Evolutionary conservation across 2,329 filamentous ascomycete genomes (phyloP).

Genomic region (Pseudogymnoascus sp.): DNA sequence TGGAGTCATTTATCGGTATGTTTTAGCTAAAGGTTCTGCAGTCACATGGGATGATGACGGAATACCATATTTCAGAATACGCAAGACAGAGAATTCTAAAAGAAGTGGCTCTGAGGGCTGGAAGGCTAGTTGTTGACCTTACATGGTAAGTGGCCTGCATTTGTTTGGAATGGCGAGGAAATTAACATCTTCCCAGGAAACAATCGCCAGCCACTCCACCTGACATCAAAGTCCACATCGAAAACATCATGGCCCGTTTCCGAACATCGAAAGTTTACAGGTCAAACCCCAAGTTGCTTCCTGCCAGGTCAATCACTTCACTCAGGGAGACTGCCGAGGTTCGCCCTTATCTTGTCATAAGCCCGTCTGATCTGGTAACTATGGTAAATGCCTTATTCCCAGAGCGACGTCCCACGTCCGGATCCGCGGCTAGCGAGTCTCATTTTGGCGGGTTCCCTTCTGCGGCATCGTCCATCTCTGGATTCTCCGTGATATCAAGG

Average conservation of each 20-base stretch:
- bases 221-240: slow-evolving; percentile 58
- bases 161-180: slow-evolving; percentile 8
- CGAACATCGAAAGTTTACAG: slow-evolving; percentile 32
- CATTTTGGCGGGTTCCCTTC: slow-evolving; percentile 55
- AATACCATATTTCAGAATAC: slow-evolving; percentile 88
- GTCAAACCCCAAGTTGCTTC: slow-evolving; percentile 50
- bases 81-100: slow-evolving; percentile 73
- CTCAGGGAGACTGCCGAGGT: slow-evolving; percentile 69
- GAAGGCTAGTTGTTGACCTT: slow-evolving; percentile 71
- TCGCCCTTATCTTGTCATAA: slow-evolving; percentile 71
- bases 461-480: slow-evolving; percentile 61
- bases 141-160: slow-evolving; percentile 46
- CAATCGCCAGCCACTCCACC: slow-evolving; percentile 55
- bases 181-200: slow-evolving; percentile 30
- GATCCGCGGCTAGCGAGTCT: slow-evolving; percentile 35
- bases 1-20: not conserved
- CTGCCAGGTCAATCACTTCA: slow-evolving; percentile 63
- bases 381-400: slow-evolving; percentile 80
- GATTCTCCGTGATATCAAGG: slow-evolving; percentile 43
- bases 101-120: slow-evolving; percentile 71
- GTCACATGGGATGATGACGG: slow-evolving; percentile 63
- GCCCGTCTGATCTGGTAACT: slow-evolving; percentile 69
- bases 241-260: slow-evolving; percentile 61
- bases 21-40: slow-evolving; percentile 19
- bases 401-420: slow-evolving; percentile 56